Percentiles rank a stretch among this genome's conserved stretches.
Conservation (phyloP, 768 basidiomycete species). For the Lepiota subincarnata region DNA sequence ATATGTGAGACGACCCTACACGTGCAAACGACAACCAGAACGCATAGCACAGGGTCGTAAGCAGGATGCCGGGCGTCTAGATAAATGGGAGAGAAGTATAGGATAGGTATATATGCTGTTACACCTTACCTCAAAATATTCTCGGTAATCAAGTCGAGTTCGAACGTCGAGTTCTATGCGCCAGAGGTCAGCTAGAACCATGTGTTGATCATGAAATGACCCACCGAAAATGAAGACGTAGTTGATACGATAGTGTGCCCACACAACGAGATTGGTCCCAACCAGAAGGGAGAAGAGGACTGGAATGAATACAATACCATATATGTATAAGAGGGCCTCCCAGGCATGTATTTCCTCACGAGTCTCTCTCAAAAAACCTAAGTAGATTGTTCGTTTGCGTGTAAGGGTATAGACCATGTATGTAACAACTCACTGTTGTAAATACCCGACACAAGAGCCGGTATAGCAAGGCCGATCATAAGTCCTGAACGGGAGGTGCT, state of each 20-base stretch:
- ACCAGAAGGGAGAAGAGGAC: constrained; percentile 72
- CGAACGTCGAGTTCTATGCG: constrained; percentile 61
- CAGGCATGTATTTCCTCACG: constrained; percentile 58
- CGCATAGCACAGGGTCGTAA: constrained; percentile 67
- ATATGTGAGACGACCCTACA: constrained; percentile 48
- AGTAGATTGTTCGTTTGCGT: constrained; percentile 39
- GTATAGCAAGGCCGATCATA: constrained; percentile 66
- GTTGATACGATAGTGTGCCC: constrained; percentile 76
- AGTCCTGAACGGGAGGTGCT: constrained; percentile 75
- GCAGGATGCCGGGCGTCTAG: constrained; percentile 78
- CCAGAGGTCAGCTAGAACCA: constrained; percentile 13
- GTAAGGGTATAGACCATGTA: background rate
- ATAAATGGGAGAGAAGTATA: background rate
- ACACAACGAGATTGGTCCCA: constrained; percentile 79
- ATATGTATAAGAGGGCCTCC: constrained; percentile 73
- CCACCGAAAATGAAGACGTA: constrained; percentile 89
- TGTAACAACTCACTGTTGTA: constrained; percentile 42
- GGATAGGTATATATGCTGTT: constrained; percentile 5
- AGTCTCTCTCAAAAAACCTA: constrained; percentile 35
- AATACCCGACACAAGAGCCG: constrained; percentile 62
- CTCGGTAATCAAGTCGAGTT: constrained; percentile 69
- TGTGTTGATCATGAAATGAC: constrained; percentile 13
- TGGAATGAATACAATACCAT: constrained; percentile 70
- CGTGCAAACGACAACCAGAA: constrained; percentile 82
- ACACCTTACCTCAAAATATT: constrained; percentile 55